Evolutionary conservation across 2,329 filamentous ascomycete genomes (phyloP).

Genomic region (Colletotrichum sp.): DNA sequence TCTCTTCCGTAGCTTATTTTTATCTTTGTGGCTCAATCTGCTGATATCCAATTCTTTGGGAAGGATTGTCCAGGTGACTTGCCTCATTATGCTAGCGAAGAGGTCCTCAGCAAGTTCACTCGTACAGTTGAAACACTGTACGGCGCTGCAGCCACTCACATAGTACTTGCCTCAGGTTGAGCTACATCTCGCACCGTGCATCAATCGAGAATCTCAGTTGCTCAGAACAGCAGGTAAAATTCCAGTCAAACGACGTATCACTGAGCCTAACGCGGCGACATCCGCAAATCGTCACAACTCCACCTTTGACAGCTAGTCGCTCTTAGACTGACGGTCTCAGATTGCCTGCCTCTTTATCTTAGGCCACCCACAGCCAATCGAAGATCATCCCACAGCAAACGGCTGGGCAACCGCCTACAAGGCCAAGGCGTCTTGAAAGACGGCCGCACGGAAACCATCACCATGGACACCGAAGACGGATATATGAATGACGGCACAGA

Average conservation of each 20-base stretch:
- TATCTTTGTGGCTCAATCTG: neutral
- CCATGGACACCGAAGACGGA: slow-evolving; percentile 8
- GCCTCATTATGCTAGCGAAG: neutral
- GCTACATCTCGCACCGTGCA: slow-evolving; percentile 11
- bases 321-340: neutral
- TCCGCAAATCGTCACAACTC: neutral
- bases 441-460: neutral
- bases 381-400: neutral
- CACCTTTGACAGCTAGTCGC: neutral
- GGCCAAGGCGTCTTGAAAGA: neutral
- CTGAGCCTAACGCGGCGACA: neutral
- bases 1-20: neutral
- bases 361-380: neutral
- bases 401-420: neutral
- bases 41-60: neutral
- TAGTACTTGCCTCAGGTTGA: neutral
- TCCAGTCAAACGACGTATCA: neutral
- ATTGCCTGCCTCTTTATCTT: neutral
- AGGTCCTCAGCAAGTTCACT: neutral
- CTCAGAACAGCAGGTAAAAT: slow-evolving; percentile 2
- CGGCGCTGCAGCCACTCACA: neutral
- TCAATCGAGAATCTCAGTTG: neutral
- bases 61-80: neutral
- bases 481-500: neutral
- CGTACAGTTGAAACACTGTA: neutral